Conservation (phyloP, 164 flowering plant genomes). For the grape (Vitis vinifera) region ASM3070453v1 NC_081807.1:2169501-2170000, state of each 20-base stretch:
- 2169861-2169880: constrained; percentile 32
- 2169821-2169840: constrained; percentile 55
- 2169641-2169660: constrained; percentile 9
- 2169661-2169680: constrained; percentile 55
- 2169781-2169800: constrained; percentile 67
- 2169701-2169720: constrained; percentile 75
- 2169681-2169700: constrained; percentile 83
- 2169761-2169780: constrained; percentile 68
- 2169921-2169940: constrained; percentile 64
- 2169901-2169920: constrained; percentile 85
- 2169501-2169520: no score
- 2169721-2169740: constrained; percentile 64
- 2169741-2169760: constrained; percentile 61
- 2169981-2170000: constrained; percentile 91
- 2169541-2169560: no score
- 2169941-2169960: constrained; percentile 80
- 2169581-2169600: no score
- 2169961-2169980: constrained; percentile 77
- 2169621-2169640: background rate
- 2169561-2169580: no score
- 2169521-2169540: no score
- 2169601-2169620: no score
- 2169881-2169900: constrained; percentile 80
- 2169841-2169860: constrained; percentile 23
- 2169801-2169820: constrained; percentile 63